phyloP scores from a whole-genome alignment of 169 alveolate genomes.

The Cryptosporidium ryanae region DNA sequence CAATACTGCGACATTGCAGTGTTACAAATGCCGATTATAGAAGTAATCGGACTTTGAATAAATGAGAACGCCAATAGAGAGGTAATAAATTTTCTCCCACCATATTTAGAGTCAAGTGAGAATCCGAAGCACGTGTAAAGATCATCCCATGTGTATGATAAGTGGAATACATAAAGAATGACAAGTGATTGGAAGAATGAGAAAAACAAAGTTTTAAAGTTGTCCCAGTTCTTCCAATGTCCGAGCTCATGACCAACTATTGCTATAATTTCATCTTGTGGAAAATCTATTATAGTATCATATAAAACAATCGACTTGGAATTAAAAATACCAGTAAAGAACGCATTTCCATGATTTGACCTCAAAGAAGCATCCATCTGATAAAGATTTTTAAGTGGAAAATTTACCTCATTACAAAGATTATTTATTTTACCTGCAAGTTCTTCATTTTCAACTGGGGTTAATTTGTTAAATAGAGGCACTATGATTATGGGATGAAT shows the following conservation, averaged over 20 bases:
- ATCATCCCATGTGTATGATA: constrained; percentile 32
- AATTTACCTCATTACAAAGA: constrained; percentile 27
- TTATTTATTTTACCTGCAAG: constrained; percentile 23
- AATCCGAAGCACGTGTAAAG: constrained; percentile 52
- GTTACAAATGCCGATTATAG: constrained; percentile 11
- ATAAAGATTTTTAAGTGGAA: constrained; percentile 38
- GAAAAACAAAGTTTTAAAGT: constrained; percentile 21
- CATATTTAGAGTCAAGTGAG: constrained; percentile 17
- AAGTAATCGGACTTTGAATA: constrained; percentile 28
- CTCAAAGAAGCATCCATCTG: constrained; percentile 71
- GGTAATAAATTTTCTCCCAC: constrained; percentile 34
- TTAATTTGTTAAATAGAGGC: constrained; percentile 53
- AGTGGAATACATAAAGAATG: constrained; percentile 38
- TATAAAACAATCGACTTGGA: constrained; percentile 43
- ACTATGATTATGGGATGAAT: constrained; percentile 49
- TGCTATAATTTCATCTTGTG: constrained; percentile 55
- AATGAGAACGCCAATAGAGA: constrained; percentile 39
- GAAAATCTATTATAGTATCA: constrained; percentile 62
- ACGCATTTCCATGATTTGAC: constrained; percentile 69
- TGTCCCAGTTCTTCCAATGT: constrained; percentile 70
- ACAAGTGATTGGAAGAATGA: constrained; percentile 28
- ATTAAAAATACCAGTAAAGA: constrained; percentile 37
- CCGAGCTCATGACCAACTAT: constrained; percentile 63
- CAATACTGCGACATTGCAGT: constrained; percentile 25
- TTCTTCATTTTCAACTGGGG: constrained; percentile 36